Base-by-base conservation (phyloP, 441 rosid genomes). In the Hura crepitans region DNA sequence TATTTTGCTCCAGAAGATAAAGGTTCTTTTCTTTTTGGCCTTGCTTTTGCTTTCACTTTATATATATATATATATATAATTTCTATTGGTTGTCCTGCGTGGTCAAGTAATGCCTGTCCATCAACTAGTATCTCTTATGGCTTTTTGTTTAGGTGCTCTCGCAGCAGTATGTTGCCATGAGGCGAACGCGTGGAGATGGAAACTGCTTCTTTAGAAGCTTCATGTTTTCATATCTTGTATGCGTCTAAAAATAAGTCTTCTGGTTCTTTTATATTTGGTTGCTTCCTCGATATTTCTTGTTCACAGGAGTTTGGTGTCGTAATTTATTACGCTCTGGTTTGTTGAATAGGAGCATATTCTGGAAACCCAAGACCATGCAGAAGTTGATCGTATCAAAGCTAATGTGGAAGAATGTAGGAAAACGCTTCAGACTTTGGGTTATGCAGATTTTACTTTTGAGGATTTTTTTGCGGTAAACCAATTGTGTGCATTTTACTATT, bases 171-270 rank as follows among this genome's bases (percentile, higher is more conserved):
- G 84, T 55, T 63, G 88, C 85, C 64, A 90, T 92, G 60, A 81
- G 97, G 83, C 81, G 97, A 74, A 85, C 97, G 11, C 85, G 91
- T n/a, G 97, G 97, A 12, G 97, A 92, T 84, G 97, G 96, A 37
- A 92, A 92, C 72, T 92, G 97, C 82, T 90, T 92, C 79, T 92
- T 92, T 75, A 87, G 96, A 13, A 81, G 96, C 79, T 90, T 92
- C 75, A 92, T 92, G 97, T 88, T 88, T 75, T 80, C 96, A 4
- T 92, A 92, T 78, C 96, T 92, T 72, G 97, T 90, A 88, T 68
- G 89, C 73, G 22, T 2, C 1, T 9, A n/a, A 14, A 37, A 0
- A 4, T n/a, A 55, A 14, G 10, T 65, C 31, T 18, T 78, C 18
- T 46, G 43, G 6, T 25, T 63, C 70, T 14, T 57, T 8, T 39